A percentile compares a stretch with the other conserved stretches of the same genome.
phyloP scores from a whole-genome alignment of 768 basidiomycete genomes.

The Amanita exitialis region DNA sequence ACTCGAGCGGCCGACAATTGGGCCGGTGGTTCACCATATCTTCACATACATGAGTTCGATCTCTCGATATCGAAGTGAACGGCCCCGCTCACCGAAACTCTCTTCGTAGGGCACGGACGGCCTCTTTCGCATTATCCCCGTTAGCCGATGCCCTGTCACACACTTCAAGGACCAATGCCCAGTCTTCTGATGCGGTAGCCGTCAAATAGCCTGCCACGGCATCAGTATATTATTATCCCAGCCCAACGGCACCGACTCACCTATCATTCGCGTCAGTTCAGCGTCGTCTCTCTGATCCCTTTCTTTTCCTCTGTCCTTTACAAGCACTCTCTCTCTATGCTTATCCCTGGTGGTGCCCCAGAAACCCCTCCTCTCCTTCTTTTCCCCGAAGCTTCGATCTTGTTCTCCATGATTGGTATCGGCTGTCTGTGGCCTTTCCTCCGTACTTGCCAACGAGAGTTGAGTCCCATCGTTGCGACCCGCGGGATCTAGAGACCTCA shows the following conservation, averaged over 20 bases:
- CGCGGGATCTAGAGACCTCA: conserved; percentile 53
- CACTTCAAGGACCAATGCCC: conserved; percentile 73
- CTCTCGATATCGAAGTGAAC: background rate
- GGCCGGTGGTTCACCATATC: conserved; percentile 66
- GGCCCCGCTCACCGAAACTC: conserved; percentile 65
- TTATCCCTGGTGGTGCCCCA: conserved; percentile 34
- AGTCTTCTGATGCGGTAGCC: conserved; percentile 74
- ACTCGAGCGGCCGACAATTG: conserved; percentile 73
- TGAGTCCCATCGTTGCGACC: conserved; percentile 18
- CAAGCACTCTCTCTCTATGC: conserved; percentile 19
- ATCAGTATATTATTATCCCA: background rate
- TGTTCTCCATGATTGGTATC: conserved; percentile 22
- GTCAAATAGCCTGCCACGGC: conserved; percentile 50
- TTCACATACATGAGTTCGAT: conserved; percentile 15
- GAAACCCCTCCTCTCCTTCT: conserved; percentile 45
- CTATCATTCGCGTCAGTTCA: conserved; percentile 65
- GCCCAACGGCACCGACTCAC: conserved; percentile 20
- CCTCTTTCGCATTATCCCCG: conserved; percentile 74
- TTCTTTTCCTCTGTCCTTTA: conserved; percentile 14
- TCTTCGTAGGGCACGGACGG: conserved; percentile 67
- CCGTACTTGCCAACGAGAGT: conserved; percentile 18
- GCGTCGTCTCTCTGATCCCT: conserved; percentile 22
- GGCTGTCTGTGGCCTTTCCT: conserved; percentile 21
- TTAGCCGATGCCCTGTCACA: conserved; percentile 72
- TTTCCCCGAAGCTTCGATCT: conserved; percentile 19